A percentile compares a stretch with the other conserved stretches of the same genome.
Conservation (phyloP, 192 early-diverging fungal species). For the Backusella tarrabulga region DNA sequence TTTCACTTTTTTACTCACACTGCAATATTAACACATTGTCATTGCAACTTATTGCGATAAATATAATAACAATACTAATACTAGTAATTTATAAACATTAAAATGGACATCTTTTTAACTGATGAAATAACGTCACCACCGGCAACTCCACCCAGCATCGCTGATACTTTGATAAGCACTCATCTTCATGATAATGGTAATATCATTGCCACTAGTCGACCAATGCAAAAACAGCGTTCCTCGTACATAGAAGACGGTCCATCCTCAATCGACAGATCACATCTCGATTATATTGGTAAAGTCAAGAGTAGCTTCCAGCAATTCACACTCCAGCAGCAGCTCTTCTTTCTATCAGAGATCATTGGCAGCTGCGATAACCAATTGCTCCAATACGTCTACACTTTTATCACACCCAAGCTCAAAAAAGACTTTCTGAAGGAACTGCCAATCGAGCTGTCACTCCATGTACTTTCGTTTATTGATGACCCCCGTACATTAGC, state of each 20-base stretch:
- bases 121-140: conserved; percentile 35
- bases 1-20: neutral
- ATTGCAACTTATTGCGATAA: neutral
- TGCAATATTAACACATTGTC: neutral
- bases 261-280: neutral
- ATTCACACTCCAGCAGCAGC: conserved; percentile 32
- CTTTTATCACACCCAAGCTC: conserved; percentile 58
- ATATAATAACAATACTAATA: neutral
- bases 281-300: conserved; percentile 23
- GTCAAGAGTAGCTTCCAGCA: conserved; percentile 39
- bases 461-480: conserved; percentile 85
- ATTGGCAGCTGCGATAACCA: conserved; percentile 46
- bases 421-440: conserved; percentile 88
- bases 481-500: conserved; percentile 76
- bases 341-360: conserved; percentile 41
- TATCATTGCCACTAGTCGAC: neutral
- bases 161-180: neutral
- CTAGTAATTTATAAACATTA: neutral
- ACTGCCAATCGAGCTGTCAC: conserved; percentile 69
- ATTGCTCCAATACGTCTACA: conserved; percentile 47
- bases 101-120: conserved; percentile 25
- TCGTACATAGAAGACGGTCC: neutral
- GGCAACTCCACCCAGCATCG: conserved; percentile 31
- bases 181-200: neutral
- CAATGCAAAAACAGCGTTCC: neutral